A percentile compares a stretch with the other conserved stretches of the same genome.
phyloP scores from a whole-genome alignment of 495 filamentous ascomycete genomes.

The Pseudoneurospora amorphoporcata region DNA sequence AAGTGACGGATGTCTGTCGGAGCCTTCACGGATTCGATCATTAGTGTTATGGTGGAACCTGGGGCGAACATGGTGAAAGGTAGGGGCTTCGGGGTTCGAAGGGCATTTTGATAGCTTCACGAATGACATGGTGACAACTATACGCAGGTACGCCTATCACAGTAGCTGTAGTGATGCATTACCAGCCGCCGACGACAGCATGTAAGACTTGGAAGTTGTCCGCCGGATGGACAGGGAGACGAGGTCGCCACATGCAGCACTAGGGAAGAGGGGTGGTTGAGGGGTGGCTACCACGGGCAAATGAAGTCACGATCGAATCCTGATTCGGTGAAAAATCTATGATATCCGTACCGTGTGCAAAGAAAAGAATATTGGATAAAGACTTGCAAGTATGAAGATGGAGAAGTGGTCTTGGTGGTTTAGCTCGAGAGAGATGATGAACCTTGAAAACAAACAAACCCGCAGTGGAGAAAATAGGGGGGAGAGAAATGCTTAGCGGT shows the following conservation, averaged over 20 bases:
- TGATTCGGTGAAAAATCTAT: not conserved
- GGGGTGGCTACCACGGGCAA: not conserved
- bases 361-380: not conserved
- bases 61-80: conserved; percentile 19
- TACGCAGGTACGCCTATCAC: not conserved
- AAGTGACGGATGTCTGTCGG: conserved; percentile 17
- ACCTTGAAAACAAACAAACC: not conserved
- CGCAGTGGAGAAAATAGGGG: not conserved
- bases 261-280: not conserved
- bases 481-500: not conserved
- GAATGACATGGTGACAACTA: conserved; percentile 17
- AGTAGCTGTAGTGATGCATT: not conserved
- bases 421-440: not conserved
- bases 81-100: conserved; percentile 14
- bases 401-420: not conserved
- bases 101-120: conserved; percentile 13
- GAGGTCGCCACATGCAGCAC: not conserved
- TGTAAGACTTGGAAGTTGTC: not conserved
- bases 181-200: conserved; percentile 6
- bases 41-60: conserved; percentile 36
- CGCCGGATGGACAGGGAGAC: not conserved
- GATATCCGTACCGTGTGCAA: not conserved
- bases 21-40: conserved; percentile 36
- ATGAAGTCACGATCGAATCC: not conserved
- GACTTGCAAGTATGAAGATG: not conserved